These are phyloP conservation scores for Eutrema salsugineum DNA, from an alignment of 441 rosid species.

Conservation along the genomic window DNA sequence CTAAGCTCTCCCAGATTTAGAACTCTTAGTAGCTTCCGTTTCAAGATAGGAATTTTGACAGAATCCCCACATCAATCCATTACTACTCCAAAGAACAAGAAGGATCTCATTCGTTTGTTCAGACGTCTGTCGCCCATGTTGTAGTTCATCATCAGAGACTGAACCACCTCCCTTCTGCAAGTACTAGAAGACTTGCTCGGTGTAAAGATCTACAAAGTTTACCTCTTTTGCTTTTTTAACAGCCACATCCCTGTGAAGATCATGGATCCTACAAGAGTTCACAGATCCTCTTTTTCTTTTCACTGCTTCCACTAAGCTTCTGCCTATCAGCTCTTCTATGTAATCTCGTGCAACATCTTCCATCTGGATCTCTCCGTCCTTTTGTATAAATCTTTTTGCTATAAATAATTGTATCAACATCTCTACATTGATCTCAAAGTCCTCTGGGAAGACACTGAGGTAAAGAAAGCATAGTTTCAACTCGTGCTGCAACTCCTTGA, in stretches of 20 bases:
- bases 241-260: slow-evolving; percentile 17
- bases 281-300: background rate
- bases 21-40: no score
- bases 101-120: slow-evolving; percentile 19
- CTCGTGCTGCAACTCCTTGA: background rate
- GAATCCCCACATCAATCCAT: no score
- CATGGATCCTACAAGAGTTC: slow-evolving; percentile 5
- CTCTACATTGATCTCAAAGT: slow-evolving; percentile 1
- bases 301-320: background rate
- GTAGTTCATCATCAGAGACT: background rate
- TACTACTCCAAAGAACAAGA: slow-evolving; percentile 21
- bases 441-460: slow-evolving; percentile 23
- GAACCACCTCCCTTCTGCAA: background rate
- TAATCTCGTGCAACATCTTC: background rate
- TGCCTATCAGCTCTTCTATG: slow-evolving; percentile 10
- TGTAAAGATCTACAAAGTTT: slow-evolving; percentile 17
- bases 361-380: background rate
- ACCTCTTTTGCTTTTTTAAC: slow-evolving; percentile 10
- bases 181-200: background rate
- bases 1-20: no score
- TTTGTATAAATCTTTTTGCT: slow-evolving; percentile 15
- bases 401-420: background rate
- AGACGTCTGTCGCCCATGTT: background rate
- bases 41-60: no score
- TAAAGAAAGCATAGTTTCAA: slow-evolving; percentile 21